These are phyloP conservation scores for Aspergillus ostianus DNA, from an alignment of 495 filamentous ascomycete species.

Conservation along the genomic window DNA sequence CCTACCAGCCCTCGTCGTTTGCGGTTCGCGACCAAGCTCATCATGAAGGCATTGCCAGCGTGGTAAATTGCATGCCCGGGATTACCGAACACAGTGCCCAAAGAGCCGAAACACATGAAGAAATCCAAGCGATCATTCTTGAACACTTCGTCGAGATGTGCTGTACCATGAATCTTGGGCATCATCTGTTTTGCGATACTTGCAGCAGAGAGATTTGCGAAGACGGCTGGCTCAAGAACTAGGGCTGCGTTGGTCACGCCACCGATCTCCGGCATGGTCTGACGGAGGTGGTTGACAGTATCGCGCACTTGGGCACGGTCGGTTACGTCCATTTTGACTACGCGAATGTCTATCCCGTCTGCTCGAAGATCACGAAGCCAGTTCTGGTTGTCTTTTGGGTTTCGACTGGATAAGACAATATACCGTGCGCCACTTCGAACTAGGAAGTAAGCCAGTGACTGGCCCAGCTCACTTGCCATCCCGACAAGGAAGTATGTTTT, in stretches of 20 bases:
- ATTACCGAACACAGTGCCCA: background rate
- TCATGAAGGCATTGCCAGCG: conserved; percentile 1
- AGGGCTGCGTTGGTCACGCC: background rate
- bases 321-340: background rate
- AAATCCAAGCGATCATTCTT: background rate
- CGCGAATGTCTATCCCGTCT: background rate
- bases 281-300: background rate
- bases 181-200: background rate
- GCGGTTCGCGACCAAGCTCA: background rate
- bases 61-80: background rate
- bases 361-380: background rate
- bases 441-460: background rate
- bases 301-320: background rate
- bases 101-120: background rate
- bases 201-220: background rate
- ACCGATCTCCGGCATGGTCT: background rate
- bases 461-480: background rate
- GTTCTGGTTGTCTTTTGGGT: background rate
- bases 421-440: background rate
- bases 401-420: background rate
- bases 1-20: background rate
- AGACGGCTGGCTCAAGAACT: background rate
- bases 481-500: background rate
- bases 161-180: background rate
- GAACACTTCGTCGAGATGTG: background rate